Percentiles rank a stretch among this genome's conserved stretches.
These are phyloP conservation scores for Stemphylium lycopersici DNA, from an alignment of 2,329 filamentous ascomycete genomes.

Conservation along the genomic window DNA sequence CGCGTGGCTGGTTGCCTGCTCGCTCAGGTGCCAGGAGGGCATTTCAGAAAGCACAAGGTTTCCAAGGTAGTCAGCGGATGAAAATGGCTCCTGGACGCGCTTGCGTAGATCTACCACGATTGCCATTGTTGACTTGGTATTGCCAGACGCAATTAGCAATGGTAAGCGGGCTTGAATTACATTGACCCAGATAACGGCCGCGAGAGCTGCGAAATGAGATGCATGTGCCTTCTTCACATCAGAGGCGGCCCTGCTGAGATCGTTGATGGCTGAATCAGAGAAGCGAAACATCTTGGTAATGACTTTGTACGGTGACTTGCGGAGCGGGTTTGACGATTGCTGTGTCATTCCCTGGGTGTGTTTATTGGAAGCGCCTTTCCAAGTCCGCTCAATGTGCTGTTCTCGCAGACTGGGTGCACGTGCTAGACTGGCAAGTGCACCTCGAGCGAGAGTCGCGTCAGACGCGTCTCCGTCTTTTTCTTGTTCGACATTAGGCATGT, in stretches of 20 bases:
- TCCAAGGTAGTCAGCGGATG: conserved; percentile 5
- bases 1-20: neutral
- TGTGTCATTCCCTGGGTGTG: neutral
- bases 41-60: conserved; percentile 3
- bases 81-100: neutral
- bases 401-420: neutral
- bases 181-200: conserved; percentile 6
- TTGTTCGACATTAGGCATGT: neutral
- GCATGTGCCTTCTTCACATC: neutral
- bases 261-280: neutral
- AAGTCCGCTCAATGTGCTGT: neutral
- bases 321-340: neutral
- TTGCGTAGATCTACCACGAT: conserved; percentile 5
- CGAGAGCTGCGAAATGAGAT: neutral
- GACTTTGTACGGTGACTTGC: conserved; percentile 10
- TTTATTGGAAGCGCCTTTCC: too few species aligned
- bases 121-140: conserved; percentile 5
- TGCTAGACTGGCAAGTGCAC: neutral
- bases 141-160: neutral
- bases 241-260: neutral
- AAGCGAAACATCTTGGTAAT: conserved; percentile 13
- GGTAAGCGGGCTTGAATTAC: conserved; percentile 2
- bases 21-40: neutral
- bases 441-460: neutral
- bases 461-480: neutral